These are phyloP conservation scores for Teratosphaeria viscida DNA, from an alignment of 2,329 filamentous ascomycete genomes.

Conservation along the genomic window DNA sequence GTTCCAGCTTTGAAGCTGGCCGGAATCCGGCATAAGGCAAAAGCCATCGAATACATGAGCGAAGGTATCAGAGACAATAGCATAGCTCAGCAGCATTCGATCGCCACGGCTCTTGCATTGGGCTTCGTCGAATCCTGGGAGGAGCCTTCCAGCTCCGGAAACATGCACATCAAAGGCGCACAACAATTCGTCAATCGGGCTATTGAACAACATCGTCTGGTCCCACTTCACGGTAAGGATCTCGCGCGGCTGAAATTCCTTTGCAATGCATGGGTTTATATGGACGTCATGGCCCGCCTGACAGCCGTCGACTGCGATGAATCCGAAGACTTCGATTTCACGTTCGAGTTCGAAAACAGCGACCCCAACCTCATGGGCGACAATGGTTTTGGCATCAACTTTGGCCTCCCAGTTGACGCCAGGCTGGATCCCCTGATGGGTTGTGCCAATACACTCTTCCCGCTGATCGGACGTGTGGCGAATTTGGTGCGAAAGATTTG, in stretches of 20 bases:
- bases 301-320: conserved; percentile 52
- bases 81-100: conserved; percentile 54
- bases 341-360: conserved; percentile 22
- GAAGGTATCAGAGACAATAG: conserved; percentile 45
- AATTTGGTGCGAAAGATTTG: conserved; percentile 54
- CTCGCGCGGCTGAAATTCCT: conserved; percentile 52
- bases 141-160: conserved; percentile 56
- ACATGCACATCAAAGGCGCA: conserved; percentile 58
- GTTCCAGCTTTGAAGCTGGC: conserved; percentile 47
- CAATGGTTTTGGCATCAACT: conserved; percentile 27
- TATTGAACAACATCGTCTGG: conserved; percentile 37
- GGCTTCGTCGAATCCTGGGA: conserved; percentile 65
- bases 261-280: conserved; percentile 63
- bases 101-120: conserved; percentile 59
- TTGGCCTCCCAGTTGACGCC: conserved; percentile 32
- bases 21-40: conserved; percentile 60
- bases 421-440: conserved; percentile 64
- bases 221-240: conserved; percentile 35
- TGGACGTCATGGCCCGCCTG: conserved; percentile 60
- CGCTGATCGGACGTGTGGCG: conserved; percentile 55
- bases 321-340: conserved; percentile 43
- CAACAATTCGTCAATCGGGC: conserved; percentile 53
- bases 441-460: conserved; percentile 57
- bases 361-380: conserved; percentile 20
- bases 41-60: conserved; percentile 49